Base-by-base conservation (phyloP, 495 filamentous ascomycete species). In the Eremomyces bilateralis region DNA sequence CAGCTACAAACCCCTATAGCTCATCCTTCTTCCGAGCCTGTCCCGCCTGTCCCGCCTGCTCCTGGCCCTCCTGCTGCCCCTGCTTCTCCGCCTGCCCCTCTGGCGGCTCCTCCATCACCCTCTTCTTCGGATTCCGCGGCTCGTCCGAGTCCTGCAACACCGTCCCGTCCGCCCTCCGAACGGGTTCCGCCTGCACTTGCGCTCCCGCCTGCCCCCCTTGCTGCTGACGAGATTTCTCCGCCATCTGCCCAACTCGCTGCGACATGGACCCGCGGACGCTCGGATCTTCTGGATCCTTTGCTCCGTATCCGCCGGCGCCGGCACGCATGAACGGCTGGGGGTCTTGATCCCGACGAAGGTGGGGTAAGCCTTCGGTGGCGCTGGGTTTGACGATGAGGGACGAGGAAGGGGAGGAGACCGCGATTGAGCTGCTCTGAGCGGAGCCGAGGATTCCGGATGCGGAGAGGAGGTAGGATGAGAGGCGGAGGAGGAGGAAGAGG, bases 61-160 rank as follows among this genome's bases (percentile, higher is more conserved):
- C 24, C 13, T 8, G 24, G 13, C 8, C 13, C 24, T 28, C 8
- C 8, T 28, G 8, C 8, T 28, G 8, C 8, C 24, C 24, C 13
- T 13, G 8, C 24, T 13, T 28, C 24, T 28, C 8, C 24, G 24
- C 24, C 24, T 28, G 24, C 13, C 13, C 24, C 45, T 51, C 51
- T 25, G 45, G 48, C 30, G 65, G 67, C 39, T 69, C 70, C 51
- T 88, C 78, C 63, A 72, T 82, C 69, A 85, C 77, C 51, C 80
- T 60, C 57, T 91, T 93, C 60, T 76, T 85, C 12, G 76, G 62
- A 56, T 84, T 84, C 19, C 61, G 57, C 33, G 64, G 59, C 16
- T 50, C 42, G 43, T 53, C 52, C 10, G 30, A 36, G 19, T 51
- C 46, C 34, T 47, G 18, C 29, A 58, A 33, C 21, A 51, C 40